phyloP scores from a whole-genome alignment of 306 rosid genomes.

The Vigna unguiculata region DNA sequence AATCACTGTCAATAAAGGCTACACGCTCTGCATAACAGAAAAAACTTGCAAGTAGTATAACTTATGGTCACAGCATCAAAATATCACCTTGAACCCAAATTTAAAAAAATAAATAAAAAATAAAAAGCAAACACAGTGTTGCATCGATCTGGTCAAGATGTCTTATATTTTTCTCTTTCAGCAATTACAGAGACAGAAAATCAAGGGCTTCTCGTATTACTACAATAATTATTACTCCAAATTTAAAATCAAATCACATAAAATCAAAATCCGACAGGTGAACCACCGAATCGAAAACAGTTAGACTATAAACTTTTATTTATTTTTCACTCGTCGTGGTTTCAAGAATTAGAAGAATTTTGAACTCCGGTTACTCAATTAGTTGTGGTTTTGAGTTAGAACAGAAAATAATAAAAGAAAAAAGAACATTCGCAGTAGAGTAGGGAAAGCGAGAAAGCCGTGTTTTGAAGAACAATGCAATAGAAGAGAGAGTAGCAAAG shows the following conservation, averaged over 20 bases:
- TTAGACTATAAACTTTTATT: neutral
- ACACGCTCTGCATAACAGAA: neutral
- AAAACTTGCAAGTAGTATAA: neutral
- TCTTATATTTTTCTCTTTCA: neutral
- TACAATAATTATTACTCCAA: neutral
- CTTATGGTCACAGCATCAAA: neutral
- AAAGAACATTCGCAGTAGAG: slow-evolving; percentile 3
- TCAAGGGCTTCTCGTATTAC: neutral
- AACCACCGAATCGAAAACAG: neutral
- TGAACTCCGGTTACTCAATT: neutral
- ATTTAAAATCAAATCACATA: neutral
- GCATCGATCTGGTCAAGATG: slow-evolving; percentile 9
- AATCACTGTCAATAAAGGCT: neutral
- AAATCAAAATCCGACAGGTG: slow-evolving; percentile 1
- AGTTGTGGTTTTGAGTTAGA: neutral
- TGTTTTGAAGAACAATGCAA: slow-evolving; percentile 28
- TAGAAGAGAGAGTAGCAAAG: neutral
- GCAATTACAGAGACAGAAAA: neutral
- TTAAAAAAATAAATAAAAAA: neutral
- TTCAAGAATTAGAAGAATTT: neutral
- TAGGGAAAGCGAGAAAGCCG: neutral
- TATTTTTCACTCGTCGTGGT: neutral
- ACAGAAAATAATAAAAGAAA: neutral
- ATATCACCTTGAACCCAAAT: neutral
- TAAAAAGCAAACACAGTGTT: neutral